These are phyloP conservation scores for Byssothecium circinans DNA, from an alignment of 2,329 filamentous ascomycete genomes.

Conservation along the genomic window DNA sequence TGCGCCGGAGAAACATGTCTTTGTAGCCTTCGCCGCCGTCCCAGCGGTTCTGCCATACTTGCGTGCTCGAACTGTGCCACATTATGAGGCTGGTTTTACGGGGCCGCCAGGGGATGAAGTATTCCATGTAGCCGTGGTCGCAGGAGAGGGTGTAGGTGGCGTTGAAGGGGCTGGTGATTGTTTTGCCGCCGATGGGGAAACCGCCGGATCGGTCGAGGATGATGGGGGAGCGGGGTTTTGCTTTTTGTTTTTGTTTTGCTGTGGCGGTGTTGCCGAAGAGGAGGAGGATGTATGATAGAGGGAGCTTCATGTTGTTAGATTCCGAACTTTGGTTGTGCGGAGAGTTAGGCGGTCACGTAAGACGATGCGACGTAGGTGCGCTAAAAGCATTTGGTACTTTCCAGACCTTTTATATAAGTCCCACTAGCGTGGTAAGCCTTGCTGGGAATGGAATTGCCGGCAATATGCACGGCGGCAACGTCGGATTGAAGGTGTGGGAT, in stretches of 20 bases:
- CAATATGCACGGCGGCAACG: background rate
- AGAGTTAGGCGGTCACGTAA: no score
- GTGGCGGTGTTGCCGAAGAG: background rate
- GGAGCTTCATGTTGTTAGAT: background rate
- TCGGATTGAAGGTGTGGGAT: background rate
- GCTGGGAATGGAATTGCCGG: background rate
- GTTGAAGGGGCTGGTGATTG: constrained; percentile 10
- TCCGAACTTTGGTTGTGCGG: no score
- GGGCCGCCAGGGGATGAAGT: constrained; percentile 27
- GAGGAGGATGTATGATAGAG: background rate
- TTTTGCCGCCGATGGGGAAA: constrained; percentile 29
- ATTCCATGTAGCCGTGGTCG: constrained; percentile 34
- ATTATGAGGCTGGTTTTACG: constrained; percentile 26
- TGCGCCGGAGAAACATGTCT: constrained; percentile 26
- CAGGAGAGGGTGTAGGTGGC: constrained; percentile 25
- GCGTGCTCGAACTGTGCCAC: constrained; percentile 31
- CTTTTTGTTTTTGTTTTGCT: constrained; percentile 2
- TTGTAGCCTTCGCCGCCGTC: constrained; percentile 30
- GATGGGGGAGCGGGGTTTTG: constrained; percentile 16
- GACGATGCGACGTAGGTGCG: background rate
- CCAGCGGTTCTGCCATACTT: constrained; percentile 33
- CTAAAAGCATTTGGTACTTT: background rate
- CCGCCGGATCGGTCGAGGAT: constrained; percentile 20
- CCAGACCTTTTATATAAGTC: background rate
- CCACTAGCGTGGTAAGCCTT: background rate